Base-by-base conservation (phyloP, 2,329 filamentous ascomycete species). In the Monosporascus cannonballus region DNA sequence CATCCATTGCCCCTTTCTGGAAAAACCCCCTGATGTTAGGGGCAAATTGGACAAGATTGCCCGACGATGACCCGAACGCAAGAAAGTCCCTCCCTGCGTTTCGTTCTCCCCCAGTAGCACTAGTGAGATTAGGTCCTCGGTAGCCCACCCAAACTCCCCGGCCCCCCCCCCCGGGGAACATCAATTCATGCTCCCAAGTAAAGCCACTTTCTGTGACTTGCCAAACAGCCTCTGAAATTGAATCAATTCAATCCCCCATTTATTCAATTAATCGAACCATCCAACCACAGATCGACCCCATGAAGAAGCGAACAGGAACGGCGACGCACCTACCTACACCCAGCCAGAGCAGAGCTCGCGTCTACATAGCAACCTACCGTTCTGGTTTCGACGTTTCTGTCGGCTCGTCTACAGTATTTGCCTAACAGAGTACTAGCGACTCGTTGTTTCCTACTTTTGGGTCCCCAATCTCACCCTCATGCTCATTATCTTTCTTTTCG, bases 61-160 rank as follows among this genome's bases (percentile, higher is more conserved):
- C 42, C 20, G 52, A 55, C 52, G 55, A 50, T 34, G 55, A 57
- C 57, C 56, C 54, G 51, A 55, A 48, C 34, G 4, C 15, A 22
- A 24, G 11, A 27, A 15, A 14, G 22, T 46, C 14, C 14, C 22
- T 46, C 14, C 14, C 22, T 34, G 11, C 30, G 11, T 34, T 34
- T 3, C 22, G 14, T 46, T 27, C 55, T 49, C 39, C 42, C 63
- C 62, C 60, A 61, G 62, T 61, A 60, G 63, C 64, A 60, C 69
- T 73, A 73, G 70, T 69, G 71, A 73, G 61, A 73, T 73, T 73
- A 66, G 64, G 63, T 56, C 56, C 25, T 27, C 11, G 38, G 38
- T 18, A 18, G 38, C 38, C 38, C 38, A 20, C 38, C 17, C 17
- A 39, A 46, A 17, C 22, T 64, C 63, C 65, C 66, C 67, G 57